phyloP scores from a whole-genome alignment of 2,329 filamentous ascomycete species.

The Dothiorella sarmentorum region DNA sequence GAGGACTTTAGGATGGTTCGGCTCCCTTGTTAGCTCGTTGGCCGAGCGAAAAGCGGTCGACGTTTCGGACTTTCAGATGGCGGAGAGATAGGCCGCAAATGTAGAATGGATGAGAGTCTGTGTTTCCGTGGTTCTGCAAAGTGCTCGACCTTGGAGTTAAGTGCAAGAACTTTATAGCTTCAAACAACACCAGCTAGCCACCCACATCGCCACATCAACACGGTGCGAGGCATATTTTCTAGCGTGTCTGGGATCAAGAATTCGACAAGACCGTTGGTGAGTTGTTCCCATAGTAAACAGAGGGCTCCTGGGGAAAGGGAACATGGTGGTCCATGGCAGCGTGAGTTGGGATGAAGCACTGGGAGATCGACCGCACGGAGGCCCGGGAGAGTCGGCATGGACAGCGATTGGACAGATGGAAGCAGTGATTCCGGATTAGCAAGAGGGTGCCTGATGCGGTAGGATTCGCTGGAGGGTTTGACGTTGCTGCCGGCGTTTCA shows the following conservation, averaged over 20 bases:
- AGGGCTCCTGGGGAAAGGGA: not conserved
- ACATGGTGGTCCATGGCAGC: slow-evolving; percentile 9
- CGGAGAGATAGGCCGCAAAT: not conserved
- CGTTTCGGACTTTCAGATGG: not conserved
- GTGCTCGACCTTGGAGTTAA: not conserved
- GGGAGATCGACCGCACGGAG: not conserved
- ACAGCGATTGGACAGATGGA: not conserved
- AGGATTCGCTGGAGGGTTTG: not conserved
- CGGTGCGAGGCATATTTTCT: not conserved
- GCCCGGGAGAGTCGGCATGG: not conserved
- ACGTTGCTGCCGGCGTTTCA: not conserved
- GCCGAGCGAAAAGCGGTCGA: not conserved
- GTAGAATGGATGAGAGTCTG: not conserved
- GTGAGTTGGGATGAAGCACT: not conserved
- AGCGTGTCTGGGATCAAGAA: not conserved
- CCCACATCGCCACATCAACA: not conserved
- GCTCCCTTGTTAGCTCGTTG: not conserved
- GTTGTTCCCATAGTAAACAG: not conserved
- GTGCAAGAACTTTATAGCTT: slow-evolving; percentile 4
- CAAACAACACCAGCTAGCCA: not conserved
- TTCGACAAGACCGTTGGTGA: not conserved
- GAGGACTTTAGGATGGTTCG: not conserved
- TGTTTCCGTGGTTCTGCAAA: not conserved
- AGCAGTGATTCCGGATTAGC: not conserved
- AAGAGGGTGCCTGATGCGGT: not conserved